Percentiles rank a stretch among this genome's conserved stretches.
phyloP scores from a whole-genome alignment of 1,284 basidiomycete species.

The Coniophora puteana region DNA sequence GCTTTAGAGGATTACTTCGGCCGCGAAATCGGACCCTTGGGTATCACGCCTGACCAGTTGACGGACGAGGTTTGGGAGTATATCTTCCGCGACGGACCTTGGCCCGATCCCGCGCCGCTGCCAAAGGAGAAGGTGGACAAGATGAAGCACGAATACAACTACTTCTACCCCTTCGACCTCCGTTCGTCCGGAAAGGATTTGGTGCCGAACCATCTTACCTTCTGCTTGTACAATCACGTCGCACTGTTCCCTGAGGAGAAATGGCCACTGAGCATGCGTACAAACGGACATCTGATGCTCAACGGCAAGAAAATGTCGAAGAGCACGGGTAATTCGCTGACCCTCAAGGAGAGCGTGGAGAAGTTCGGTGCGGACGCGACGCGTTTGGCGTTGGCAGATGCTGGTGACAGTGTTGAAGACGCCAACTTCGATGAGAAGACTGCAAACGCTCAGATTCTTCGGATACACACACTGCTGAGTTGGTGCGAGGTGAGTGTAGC shows the following conservation, averaged over 20 bases:
- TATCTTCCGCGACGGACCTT: slow-evolving; percentile 76
- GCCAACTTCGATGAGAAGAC: slow-evolving; percentile 99
- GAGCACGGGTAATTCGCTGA: slow-evolving; percentile 89
- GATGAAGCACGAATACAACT: slow-evolving; percentile 90
- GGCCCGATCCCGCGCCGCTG: slow-evolving; percentile 67
- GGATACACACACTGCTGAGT: slow-evolving; percentile 86
- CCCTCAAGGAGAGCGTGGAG: slow-evolving; percentile 70
- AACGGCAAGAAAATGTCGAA: slow-evolving; percentile 99
- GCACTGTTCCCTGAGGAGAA: slow-evolving; percentile 94
- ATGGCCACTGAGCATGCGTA: slow-evolving; percentile 90
- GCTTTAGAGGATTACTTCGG: slow-evolving; percentile 32
- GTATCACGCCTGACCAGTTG: slow-evolving; percentile 88
- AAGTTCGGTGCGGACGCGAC: slow-evolving; percentile 96
- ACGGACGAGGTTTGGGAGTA: slow-evolving; percentile 99
- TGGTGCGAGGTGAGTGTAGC: slow-evolving; percentile 82
- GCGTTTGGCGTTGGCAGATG: slow-evolving; percentile 90
- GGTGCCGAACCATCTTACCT: slow-evolving; percentile 95
- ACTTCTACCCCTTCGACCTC: slow-evolving; percentile 99
- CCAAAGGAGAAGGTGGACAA: slow-evolving; percentile 76
- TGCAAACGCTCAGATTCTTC: slow-evolving; percentile 95
- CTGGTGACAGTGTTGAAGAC: slow-evolving; percentile 96
- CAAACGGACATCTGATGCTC: slow-evolving; percentile 96
- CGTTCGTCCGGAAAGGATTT: slow-evolving; percentile 99
- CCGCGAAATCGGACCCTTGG: slow-evolving; percentile 77
- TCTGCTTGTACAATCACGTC: slow-evolving; percentile 92